These are phyloP conservation scores for Micromonas commoda DNA, from an alignment of 139 green algal genomes.

Conservation along the genomic window DNA sequence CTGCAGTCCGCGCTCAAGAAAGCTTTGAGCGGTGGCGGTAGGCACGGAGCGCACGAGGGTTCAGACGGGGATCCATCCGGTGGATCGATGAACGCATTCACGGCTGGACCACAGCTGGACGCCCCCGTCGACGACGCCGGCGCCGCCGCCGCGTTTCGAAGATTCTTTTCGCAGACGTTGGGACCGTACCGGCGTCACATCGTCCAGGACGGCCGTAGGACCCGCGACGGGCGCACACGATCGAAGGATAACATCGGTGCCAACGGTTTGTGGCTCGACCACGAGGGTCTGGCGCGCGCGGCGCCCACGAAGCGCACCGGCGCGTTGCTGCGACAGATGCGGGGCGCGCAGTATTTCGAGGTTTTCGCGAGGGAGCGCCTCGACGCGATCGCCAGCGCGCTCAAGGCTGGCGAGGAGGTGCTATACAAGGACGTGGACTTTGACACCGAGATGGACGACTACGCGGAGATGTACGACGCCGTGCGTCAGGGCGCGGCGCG, in stretches of 20 bases:
- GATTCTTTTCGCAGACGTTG: not conserved
- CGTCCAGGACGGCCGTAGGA: not conserved
- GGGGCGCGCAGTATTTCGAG: slow-evolving; percentile 16
- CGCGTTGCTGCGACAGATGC: not conserved
- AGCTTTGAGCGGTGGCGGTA: not conserved
- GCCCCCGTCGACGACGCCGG: not conserved
- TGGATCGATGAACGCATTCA: not conserved
- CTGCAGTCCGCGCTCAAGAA: not conserved
- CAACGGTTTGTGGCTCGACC: slow-evolving; percentile 15
- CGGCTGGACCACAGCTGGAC: not conserved
- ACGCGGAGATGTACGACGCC: not conserved
- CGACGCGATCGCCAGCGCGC: not conserved
- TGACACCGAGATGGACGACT: not conserved
- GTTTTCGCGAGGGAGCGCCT: slow-evolving; percentile 6
- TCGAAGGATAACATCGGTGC: not conserved
- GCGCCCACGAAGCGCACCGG: not conserved
- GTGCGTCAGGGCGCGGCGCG: not conserved
- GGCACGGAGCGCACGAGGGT: not conserved
- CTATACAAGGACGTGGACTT: not conserved
- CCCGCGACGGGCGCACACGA: not conserved
- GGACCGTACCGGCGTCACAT: slow-evolving; percentile 1
- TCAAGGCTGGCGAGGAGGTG: not conserved
- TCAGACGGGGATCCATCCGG: not conserved
- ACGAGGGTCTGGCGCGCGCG: not conserved
- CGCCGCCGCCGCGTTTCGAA: slow-evolving; percentile 11